phyloP scores from a whole-genome alignment of 176 grass and related monocot species.

The Puccinellia tenuiflora region DNA sequence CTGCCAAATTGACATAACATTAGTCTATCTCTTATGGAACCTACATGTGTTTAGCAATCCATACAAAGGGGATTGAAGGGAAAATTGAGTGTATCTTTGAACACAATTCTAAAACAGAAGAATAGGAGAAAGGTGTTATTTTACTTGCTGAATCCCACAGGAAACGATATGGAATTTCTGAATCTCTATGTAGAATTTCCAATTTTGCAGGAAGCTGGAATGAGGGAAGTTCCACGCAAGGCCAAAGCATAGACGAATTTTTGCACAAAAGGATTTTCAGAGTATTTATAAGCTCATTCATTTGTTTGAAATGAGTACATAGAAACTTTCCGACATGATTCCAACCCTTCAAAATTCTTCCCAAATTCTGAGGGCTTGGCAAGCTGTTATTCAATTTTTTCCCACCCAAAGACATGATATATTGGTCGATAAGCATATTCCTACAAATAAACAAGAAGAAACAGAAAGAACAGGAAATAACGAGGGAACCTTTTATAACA shows the following conservation, averaged over 20 bases:
- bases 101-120: too few relatives aligned
- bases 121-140: too few relatives aligned
- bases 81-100: background rate
- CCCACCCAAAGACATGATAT: background rate
- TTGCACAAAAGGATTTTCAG: background rate
- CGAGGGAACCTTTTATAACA: constrained; percentile 18
- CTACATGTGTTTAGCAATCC: background rate
- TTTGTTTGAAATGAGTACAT: background rate
- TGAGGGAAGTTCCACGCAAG: too few relatives aligned
- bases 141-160: too few relatives aligned
- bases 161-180: too few relatives aligned
- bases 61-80: background rate
- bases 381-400: background rate
- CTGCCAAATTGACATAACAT: background rate
- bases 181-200: too few relatives aligned
- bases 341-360: background rate
- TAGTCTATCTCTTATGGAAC: background rate
- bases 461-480: background rate
- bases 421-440: background rate
- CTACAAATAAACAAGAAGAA: background rate
- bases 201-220: too few relatives aligned
- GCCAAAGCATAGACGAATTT: too few relatives aligned
- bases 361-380: background rate
- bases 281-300: background rate
- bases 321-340: background rate